Evolutionary conservation across 805 yeast species (phyloP).

Genomic region (Metschnikowia kofuensis): DNA sequence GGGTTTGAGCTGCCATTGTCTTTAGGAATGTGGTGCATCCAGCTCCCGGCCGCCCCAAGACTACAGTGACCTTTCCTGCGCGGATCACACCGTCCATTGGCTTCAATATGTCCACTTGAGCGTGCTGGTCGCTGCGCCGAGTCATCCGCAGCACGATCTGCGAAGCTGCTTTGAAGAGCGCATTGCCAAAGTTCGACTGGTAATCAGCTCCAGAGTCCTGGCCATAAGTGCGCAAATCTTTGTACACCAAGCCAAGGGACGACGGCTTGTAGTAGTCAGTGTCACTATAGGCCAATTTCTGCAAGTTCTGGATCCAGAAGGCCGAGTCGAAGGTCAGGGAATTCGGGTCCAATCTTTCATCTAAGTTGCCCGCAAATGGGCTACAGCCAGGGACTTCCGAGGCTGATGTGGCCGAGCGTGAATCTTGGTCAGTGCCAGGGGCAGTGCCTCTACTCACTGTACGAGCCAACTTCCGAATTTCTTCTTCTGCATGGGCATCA

Average conservation of each 20-base stretch:
- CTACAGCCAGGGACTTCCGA: constrained; percentile 21
- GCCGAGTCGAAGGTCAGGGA: constrained; percentile 56
- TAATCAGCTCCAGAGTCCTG: constrained; percentile 66
- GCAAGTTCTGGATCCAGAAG: constrained; percentile 65
- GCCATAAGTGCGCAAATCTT: constrained; percentile 59
- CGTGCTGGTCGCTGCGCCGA: constrained; percentile 22
- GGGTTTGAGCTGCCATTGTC: constrained; percentile 59
- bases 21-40: constrained; percentile 69
- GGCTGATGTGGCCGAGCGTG: constrained; percentile 53
- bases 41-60: constrained; percentile 77
- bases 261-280: constrained; percentile 64
- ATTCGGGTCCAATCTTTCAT: constrained; percentile 49
- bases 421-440: no score
- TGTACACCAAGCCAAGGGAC: constrained; percentile 58
- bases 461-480: constrained; percentile 40
- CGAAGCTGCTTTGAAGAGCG: constrained; percentile 10
- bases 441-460: constrained; percentile 32
- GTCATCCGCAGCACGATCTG: no score
- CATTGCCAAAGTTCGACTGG: constrained; percentile 56
- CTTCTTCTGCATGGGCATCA: constrained; percentile 28
- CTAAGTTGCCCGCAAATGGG: constrained; percentile 15
- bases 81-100: constrained; percentile 62
- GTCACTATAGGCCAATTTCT: constrained; percentile 50
- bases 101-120: constrained; percentile 51
- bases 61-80: constrained; percentile 68